phyloP scores from a whole-genome alignment of 2,329 filamentous ascomycete species.

The Lachnellula willkommii region DNA sequence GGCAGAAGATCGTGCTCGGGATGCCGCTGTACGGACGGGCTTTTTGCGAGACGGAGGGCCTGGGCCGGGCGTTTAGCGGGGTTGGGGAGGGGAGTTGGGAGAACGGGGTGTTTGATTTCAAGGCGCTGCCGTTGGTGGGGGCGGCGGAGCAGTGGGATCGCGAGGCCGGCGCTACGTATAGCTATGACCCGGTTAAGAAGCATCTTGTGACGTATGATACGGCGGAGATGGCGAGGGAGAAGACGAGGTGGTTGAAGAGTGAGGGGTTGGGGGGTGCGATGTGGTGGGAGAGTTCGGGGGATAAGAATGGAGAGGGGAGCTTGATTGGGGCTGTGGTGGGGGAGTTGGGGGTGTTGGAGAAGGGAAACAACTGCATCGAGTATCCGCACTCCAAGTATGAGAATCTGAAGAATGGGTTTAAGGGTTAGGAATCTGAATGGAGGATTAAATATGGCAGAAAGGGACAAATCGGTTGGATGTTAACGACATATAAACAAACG shows the following conservation, averaged over 20 bases:
- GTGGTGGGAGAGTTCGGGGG: constrained; percentile 82
- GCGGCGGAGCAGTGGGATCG: constrained; percentile 60
- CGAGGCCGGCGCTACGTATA: constrained; percentile 66
- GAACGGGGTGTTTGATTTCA: constrained; percentile 81
- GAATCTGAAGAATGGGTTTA: constrained; percentile 57
- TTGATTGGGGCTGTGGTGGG: constrained; percentile 63
- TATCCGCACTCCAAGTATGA: constrained; percentile 67
- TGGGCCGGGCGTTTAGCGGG: constrained; percentile 63
- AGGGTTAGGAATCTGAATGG: constrained; percentile 32
- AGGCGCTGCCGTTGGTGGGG: constrained; percentile 67
- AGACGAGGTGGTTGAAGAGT: constrained; percentile 65
- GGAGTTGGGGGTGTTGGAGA: constrained; percentile 50
- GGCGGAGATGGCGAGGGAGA: constrained; percentile 58
- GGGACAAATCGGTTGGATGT: neutral
- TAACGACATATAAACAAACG: neutral
- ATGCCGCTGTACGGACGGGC: constrained; percentile 90
- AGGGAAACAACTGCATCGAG: constrained; percentile 52
- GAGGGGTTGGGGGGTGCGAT: constrained; percentile 77
- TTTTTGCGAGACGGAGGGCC: constrained; percentile 72
- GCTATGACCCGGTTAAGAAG: constrained; percentile 58
- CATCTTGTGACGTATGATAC: constrained; percentile 79
- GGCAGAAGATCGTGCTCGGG: constrained; percentile 75
- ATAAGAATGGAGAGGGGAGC: constrained; percentile 60
- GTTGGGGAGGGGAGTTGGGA: constrained; percentile 81
- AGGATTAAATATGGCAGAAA: too few relatives aligned